Percentiles rank a stretch among this genome's conserved stretches.
Conservation (phyloP, 2,329 filamentous ascomycete species). For the Sporothrix brunneoviolacea region DNA sequence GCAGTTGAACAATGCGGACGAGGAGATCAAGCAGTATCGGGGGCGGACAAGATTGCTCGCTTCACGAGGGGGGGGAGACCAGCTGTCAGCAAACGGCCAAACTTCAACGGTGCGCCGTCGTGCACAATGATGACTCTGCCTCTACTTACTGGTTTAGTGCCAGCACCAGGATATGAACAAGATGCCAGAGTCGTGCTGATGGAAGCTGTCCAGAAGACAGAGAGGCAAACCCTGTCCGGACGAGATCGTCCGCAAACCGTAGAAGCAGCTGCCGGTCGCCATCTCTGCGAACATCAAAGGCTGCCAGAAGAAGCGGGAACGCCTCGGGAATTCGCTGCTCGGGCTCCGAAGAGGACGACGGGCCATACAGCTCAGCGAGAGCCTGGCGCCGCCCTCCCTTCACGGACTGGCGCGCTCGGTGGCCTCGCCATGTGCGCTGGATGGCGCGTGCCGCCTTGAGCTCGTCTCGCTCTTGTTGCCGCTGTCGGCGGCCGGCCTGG, state of each 20-base stretch:
- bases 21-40: constrained; percentile 13
- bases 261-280: constrained; percentile 45
- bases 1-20: constrained; percentile 14
- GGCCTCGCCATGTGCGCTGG: constrained; percentile 77
- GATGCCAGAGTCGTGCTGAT: constrained; percentile 25
- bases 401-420: constrained; percentile 54
- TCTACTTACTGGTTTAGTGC: constrained; percentile 27
- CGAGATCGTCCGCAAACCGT: constrained; percentile 39
- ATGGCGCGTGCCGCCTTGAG: constrained; percentile 67
- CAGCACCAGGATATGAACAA: constrained; percentile 32
- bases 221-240: constrained; percentile 27
- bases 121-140: too few species aligned
- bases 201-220: constrained; percentile 29
- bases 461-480: constrained; percentile 74
- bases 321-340: constrained; percentile 33
- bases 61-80: not conserved
- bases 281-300: constrained; percentile 37
- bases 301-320: constrained; percentile 42
- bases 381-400: constrained; percentile 49
- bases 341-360: constrained; percentile 23
- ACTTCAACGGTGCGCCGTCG: too few species aligned
- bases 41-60: not conserved
- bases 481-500: constrained; percentile 73
- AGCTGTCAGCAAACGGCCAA: not conserved
- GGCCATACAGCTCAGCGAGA: constrained; percentile 56